phyloP scores from a whole-genome alignment of 495 filamentous ascomycete species.

The Aspergillus wentii region DNA sequence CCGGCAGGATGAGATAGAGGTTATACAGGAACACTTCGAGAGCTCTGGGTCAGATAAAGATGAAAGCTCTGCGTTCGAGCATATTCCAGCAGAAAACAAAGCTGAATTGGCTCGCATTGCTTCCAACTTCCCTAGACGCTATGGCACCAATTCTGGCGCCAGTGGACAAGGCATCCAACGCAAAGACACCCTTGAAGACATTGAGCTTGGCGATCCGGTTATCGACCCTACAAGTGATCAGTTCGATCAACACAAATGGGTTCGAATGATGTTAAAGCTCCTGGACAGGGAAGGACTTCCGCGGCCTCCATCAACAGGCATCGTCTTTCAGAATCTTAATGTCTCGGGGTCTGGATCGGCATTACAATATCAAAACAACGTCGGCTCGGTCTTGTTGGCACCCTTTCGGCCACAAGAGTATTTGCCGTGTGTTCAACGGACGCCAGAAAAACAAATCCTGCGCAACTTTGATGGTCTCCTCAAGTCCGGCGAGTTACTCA shows the following conservation, averaged over 20 bases:
- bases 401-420: conserved; percentile 45
- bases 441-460: conserved; percentile 36
- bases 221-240: conserved; percentile 52
- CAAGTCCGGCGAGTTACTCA: conserved; percentile 32
- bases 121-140: conserved; percentile 31
- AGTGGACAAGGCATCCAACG: conserved; percentile 24
- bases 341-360: conserved; percentile 51
- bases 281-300: conserved; percentile 40
- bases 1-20: conserved; percentile 8
- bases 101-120: conserved; percentile 34
- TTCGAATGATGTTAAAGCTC: conserved; percentile 40
- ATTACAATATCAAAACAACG: conserved; percentile 53
- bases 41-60: conserved; percentile 13
- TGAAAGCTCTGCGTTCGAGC: conserved; percentile 25
- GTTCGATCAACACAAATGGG: conserved; percentile 57
- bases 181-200: conserved; percentile 38
- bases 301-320: conserved; percentile 33
- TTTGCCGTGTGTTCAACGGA: conserved; percentile 21
- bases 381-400: conserved; percentile 41
- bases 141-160: conserved; percentile 14
- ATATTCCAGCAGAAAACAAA: conserved; percentile 29
- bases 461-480: conserved; percentile 37
- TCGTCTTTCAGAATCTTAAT: conserved; percentile 47
- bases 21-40: conserved; percentile 12
- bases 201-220: conserved; percentile 42